Evolutionary conservation across 169 alveolate species (phyloP).

Genomic region (Plasmodium falciparum): DNA sequence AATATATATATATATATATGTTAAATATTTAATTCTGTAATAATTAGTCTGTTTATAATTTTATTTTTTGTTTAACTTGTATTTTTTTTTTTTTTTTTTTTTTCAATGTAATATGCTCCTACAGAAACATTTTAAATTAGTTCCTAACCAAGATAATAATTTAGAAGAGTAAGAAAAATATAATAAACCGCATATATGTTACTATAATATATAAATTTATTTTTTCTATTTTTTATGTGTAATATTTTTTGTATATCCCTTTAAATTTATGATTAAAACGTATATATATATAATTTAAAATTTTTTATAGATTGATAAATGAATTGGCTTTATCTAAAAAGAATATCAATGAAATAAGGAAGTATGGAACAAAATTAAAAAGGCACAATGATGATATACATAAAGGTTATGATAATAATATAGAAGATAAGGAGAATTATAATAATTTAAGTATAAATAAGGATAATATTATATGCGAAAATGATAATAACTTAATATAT

Average conservation of each 20-base stretch:
- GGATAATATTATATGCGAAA: no score
- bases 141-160: conserved; percentile 54
- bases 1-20: conserved; percentile 22
- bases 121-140: conserved; percentile 50
- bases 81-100: not conserved
- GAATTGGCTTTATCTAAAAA: conserved; percentile 60
- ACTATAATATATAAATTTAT: not conserved
- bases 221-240: not conserved
- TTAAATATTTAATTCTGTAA: conserved; percentile 26
- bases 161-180: conserved; percentile 44
- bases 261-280: not conserved
- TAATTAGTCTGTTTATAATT: not conserved
- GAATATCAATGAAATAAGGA: conserved; percentile 34
- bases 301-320: conserved; percentile 34
- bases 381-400: not conserved
- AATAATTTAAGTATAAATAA: no score
- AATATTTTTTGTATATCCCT: not conserved
- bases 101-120: conserved; percentile 55
- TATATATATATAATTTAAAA: not conserved
- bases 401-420: conserved; percentile 4
- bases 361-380: conserved; percentile 25
- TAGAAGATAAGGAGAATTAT: not conserved
- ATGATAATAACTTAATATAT: no score
- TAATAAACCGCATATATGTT: not conserved
- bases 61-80: no score